Evolutionary conservation across 2,329 filamentous ascomycete species (phyloP).

Genomic region (Xylaria digitata): DNA sequence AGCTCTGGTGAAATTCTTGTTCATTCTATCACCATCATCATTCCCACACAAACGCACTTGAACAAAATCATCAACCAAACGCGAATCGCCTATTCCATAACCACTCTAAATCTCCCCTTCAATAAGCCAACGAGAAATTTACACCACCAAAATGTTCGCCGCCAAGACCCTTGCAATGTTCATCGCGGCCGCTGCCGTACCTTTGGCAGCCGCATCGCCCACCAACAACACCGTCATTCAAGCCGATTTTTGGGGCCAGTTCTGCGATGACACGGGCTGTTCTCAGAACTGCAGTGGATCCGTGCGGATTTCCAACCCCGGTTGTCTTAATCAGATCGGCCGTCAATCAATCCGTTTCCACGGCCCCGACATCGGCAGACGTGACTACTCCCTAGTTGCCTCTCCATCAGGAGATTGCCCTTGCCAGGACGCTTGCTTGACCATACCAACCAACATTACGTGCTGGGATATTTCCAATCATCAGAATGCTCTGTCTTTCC

Average conservation of each 20-base stretch:
- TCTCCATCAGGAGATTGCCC: conserved; percentile 9
- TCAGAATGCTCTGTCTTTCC: conserved; percentile 12
- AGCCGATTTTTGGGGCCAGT: conserved; percentile 21
- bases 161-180: not conserved
- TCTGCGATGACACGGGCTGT: conserved; percentile 18
- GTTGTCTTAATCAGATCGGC: conserved; percentile 12
- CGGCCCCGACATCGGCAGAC: conserved; percentile 5
- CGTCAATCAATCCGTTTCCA: conserved; percentile 19
- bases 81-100: no score
- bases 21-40: no score
- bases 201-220: not conserved
- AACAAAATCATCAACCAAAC: no score
- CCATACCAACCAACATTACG: not conserved
- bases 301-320: conserved; percentile 19
- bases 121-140: no score
- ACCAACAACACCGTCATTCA: not conserved
- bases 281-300: conserved; percentile 15
- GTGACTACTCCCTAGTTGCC: conserved; percentile 19
- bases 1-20: no score
- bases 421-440: conserved; percentile 14
- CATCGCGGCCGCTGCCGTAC: not conserved
- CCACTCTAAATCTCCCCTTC: no score
- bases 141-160: conserved; percentile 4
- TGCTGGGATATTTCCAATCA: conserved; percentile 21
- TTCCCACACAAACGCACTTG: no score